Conservation (phyloP, 2,329 filamentous ascomycete genomes). For the Rutstroemia sp. region DNA sequence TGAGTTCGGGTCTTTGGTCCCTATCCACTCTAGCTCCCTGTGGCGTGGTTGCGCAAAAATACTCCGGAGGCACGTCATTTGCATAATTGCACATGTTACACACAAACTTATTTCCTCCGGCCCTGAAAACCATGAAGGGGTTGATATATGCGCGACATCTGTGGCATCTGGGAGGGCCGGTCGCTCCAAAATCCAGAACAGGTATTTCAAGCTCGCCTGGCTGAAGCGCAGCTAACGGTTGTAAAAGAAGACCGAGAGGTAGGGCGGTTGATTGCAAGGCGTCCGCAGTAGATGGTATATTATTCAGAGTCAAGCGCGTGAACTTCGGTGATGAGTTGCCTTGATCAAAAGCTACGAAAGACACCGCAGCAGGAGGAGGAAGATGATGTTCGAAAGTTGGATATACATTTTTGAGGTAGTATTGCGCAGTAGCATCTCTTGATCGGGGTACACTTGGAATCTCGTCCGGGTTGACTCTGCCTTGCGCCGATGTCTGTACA, state of each 20-base stretch:
- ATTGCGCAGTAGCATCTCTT: conserved; percentile 72
- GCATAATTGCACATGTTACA: conserved; percentile 98
- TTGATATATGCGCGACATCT: conserved; percentile 96
- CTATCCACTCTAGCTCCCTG: conserved; percentile 83
- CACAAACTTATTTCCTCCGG: conserved; percentile 91
- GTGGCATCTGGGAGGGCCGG: conserved; percentile 82
- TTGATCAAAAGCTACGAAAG: conserved; percentile 92
- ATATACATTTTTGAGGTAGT: conserved; percentile 83
- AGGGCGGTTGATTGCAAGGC: conserved; percentile 73
- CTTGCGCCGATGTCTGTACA: conserved; percentile 56
- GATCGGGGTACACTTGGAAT: conserved; percentile 85
- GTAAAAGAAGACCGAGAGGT: conserved; percentile 79
- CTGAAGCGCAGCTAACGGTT: conserved; percentile 78
- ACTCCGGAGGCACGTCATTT: conserved; percentile 87
- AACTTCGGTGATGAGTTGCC: conserved; percentile 95
- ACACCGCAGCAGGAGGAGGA: conserved; percentile 78
- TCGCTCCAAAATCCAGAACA: conserved; percentile 89
- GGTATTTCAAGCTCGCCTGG: conserved; percentile 82
- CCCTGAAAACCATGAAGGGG: conserved; percentile 95
- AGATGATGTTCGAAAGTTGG: conserved; percentile 93
- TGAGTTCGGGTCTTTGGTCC: conserved; percentile 81
- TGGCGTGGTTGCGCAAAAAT: conserved; percentile 86
- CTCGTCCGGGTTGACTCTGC: conserved; percentile 80
- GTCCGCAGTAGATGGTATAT: conserved; percentile 77
- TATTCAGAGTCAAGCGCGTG: conserved; percentile 85